These are phyloP conservation scores for Glaciozyma martinii DNA, from an alignment of 768 basidiomycete species.

Conservation along the genomic window DNA sequence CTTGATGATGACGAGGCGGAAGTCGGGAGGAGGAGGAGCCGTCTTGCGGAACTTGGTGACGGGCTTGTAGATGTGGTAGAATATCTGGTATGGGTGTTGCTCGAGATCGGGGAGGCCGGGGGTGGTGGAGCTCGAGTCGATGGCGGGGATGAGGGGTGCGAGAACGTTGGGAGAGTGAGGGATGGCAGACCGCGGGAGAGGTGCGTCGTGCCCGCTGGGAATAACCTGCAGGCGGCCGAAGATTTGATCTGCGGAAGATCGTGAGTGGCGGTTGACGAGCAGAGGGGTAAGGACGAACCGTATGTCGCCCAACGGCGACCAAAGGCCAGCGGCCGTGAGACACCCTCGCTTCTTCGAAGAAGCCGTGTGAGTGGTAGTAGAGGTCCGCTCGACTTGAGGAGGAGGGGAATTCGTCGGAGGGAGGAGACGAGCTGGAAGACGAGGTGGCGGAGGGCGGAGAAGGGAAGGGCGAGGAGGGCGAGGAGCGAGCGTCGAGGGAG, in stretches of 20 bases:
- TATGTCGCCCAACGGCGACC: slow-evolving; percentile 27
- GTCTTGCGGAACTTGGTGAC: slow-evolving; percentile 73
- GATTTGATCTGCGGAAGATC: slow-evolving; percentile 49
- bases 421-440: slow-evolving; percentile 48
- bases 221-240: slow-evolving; percentile 65
- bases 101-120: slow-evolving; percentile 20
- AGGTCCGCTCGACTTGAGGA: neutral
- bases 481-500: slow-evolving; percentile 31
- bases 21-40: slow-evolving; percentile 69
- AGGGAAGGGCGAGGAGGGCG: slow-evolving; percentile 39
- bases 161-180: slow-evolving; percentile 32
- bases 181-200: slow-evolving; percentile 38
- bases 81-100: slow-evolving; percentile 62
- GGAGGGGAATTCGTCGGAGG: slow-evolving; percentile 28
- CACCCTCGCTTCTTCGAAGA: slow-evolving; percentile 6
- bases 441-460: slow-evolving; percentile 33
- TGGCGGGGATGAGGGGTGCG: slow-evolving; percentile 27
- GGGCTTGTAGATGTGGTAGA: slow-evolving; percentile 88
- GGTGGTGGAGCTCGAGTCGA: slow-evolving; percentile 9
- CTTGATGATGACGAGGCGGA: slow-evolving; percentile 77
- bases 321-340: slow-evolving; percentile 8
- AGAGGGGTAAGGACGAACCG: slow-evolving; percentile 9
- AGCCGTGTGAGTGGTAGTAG: slow-evolving; percentile 6
- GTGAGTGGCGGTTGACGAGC: neutral
- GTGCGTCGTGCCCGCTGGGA: slow-evolving; percentile 53